Evolutionary conservation across 2,329 filamentous ascomycete species (phyloP), one percentile per base, ranked within the genome.

Genomic region (Epichloe amarillans): DNA sequence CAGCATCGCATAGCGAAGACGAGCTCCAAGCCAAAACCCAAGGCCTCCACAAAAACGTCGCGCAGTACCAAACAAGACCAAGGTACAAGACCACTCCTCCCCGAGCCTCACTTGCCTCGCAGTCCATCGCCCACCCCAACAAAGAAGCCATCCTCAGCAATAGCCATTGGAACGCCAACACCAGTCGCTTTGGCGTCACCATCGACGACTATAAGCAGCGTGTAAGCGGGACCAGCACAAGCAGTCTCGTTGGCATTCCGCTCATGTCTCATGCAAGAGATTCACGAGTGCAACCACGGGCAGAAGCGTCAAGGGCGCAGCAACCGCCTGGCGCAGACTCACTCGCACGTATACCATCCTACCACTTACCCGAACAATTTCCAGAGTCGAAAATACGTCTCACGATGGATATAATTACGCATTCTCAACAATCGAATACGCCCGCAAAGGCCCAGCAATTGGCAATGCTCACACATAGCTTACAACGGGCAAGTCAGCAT

Each of bases 331-430:
- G 5, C 15, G 33, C 6, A n/a, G 3, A 26, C 39, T 17, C 15
- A 15, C n/a, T 14, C 5, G 3, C 11, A 12, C n/a, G 10, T 30
- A 30, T 11, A 30, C 26, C 8, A 30, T 30, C 26, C 26, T 30
- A 30, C 26, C 39, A 36, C 12, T n/a, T 14, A 19, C 3, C 26
- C 5, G 46, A 19, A 47, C 14, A 47, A 10, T 5, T 48, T 35
- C 39, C 50, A 3, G 50, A 52, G 21, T 49, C 50, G 5, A 26
- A 14, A 14, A 41, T 49, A 46, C 50, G 50, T 35, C 23, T 52
- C 11, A 35, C 40, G 33, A 52, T 52, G 36, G 50, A 52, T 36
- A 17, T 23, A 10, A 14, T 52, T 23, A 19, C 38, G n/a, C 47
- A 40, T 42, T 26, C 37, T 7, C 21, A 7, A 10, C 2, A 33